Evolutionary conservation across 1,139 yeast species (phyloP).

Genomic region (Sugiyamaella castrensis): DNA sequence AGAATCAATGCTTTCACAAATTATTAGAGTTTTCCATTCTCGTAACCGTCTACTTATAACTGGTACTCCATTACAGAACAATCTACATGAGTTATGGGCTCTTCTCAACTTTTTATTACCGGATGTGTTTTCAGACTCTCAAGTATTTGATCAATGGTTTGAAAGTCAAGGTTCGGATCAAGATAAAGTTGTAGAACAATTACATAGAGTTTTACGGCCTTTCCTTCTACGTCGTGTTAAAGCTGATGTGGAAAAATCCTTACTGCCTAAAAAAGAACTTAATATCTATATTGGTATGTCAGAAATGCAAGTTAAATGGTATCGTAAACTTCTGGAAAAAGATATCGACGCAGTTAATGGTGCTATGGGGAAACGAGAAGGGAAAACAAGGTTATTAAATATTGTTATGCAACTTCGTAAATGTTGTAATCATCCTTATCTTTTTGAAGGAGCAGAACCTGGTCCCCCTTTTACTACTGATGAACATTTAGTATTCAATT

Average conservation of each 20-base stretch:
- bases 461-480: slow-evolving; percentile 98
- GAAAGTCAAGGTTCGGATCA: slow-evolving; percentile 53
- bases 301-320: slow-evolving; percentile 92
- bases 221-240: slow-evolving; percentile 86
- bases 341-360: slow-evolving; percentile 98
- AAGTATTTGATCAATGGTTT: slow-evolving; percentile 94
- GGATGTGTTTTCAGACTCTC: slow-evolving; percentile 91
- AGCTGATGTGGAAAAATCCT: slow-evolving; percentile 86
- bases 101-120: slow-evolving; percentile 84
- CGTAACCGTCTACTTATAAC: slow-evolving; percentile 82
- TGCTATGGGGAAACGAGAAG: slow-evolving; percentile 84
- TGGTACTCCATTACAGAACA: slow-evolving; percentile 95
- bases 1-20: slow-evolving; percentile 86
- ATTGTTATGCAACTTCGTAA: slow-evolving; percentile 96
- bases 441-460: slow-evolving; percentile 98
- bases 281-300: slow-evolving; percentile 94
- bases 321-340: slow-evolving; percentile 80
- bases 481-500: slow-evolving; percentile 83
- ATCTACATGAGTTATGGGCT: slow-evolving; percentile 95
- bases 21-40: slow-evolving; percentile 82
- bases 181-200: slow-evolving; percentile 72
- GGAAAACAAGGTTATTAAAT: slow-evolving; percentile 83
- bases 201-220: slow-evolving; percentile 87
- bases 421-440: slow-evolving; percentile 95
- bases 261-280: slow-evolving; percentile 84